Percentiles rank a stretch among this genome's conserved stretches.
These are phyloP conservation scores for Candida easanensis DNA, from an alignment of 805 yeast genomes.

Conservation along the genomic window DNA sequence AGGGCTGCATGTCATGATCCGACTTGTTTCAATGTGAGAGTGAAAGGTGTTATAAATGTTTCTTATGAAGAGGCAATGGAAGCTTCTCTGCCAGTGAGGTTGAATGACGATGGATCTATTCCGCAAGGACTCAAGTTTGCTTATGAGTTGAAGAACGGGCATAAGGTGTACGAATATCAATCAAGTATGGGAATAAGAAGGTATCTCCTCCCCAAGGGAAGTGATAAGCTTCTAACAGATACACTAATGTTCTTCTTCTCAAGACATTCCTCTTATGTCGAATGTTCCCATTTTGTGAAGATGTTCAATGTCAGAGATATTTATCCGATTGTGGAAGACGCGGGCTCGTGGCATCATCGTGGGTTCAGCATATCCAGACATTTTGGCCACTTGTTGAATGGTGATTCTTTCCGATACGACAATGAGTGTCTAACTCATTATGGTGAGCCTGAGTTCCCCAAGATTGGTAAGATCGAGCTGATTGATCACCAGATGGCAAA, in stretches of 20 bases:
- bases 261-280: conserved; percentile 46
- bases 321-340: conserved; percentile 40
- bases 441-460: neutral
- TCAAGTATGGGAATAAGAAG: neutral
- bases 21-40: conserved; percentile 24
- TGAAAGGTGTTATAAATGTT: conserved; percentile 38
- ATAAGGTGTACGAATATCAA: conserved; percentile 23
- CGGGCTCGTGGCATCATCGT: conserved; percentile 30
- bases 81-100: conserved; percentile 4
- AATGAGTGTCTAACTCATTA: conserved; percentile 1
- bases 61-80: conserved; percentile 17
- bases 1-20: neutral
- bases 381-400: conserved; percentile 37
- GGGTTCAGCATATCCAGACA: conserved; percentile 40
- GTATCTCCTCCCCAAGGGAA: conserved; percentile 32
- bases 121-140: conserved; percentile 25
- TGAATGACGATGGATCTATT: conserved; percentile 5
- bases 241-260: conserved; percentile 40
- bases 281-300: conserved; percentile 34
- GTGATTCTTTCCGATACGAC: conserved; percentile 22
- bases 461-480: neutral
- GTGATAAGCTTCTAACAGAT: conserved; percentile 33
- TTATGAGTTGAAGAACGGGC: conserved; percentile 16
- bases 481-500: neutral
- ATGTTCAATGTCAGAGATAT: conserved; percentile 39